Base-by-base conservation (phyloP, 2,329 filamentous ascomycete species). In the Huntiella decipiens region DNA sequence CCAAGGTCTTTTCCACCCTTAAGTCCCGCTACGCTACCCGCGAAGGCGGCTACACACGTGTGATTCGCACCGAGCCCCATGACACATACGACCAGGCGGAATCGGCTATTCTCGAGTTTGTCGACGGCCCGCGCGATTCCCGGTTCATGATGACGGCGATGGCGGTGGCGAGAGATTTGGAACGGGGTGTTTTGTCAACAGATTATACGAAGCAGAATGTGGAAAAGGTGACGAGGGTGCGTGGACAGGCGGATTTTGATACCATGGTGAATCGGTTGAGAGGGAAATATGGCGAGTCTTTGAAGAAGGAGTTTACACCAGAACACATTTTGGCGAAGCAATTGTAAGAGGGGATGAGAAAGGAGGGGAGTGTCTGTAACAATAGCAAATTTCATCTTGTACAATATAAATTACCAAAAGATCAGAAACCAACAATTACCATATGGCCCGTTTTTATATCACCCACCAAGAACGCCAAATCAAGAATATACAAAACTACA, bases 131-230 rank as follows among this genome's bases (percentile, higher is more conserved):
- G 32, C 82, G 79, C 60, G 91, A 98, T 63, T 83, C 94, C 67
- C 82, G 87, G 32, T 95, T 95, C 64, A 84, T 85, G 56, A 78
- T 96, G 73, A 94, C 87, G 2, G 91, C 91, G 19, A 82, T 81
- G 54, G 79, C 84, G 0, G 70, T 96, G 5, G 84, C 83, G 38
- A 70, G 77, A 17, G 71, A 77, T 56, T 63, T 68, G 47, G 56
- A 60, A 41, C 60, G 75, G 11, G 70, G 75, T 35, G 67, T 73
- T 44, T 59, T 65, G 2, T 64, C 82, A 55, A 81, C 76, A 53
- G 71, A 82, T 31, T 66, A 91, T 54, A 95, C 88, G 32, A 65
- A 68, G 47, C 69, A 73, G 57, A 96, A 96, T 64, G 70, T 88
- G 39, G 67, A 70, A 52, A 96, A 96, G 64, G 84, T 92, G 45